Evolutionary conservation across 2,329 filamentous ascomycete genomes (phyloP).

Genomic region (Fusarium sp.): DNA sequence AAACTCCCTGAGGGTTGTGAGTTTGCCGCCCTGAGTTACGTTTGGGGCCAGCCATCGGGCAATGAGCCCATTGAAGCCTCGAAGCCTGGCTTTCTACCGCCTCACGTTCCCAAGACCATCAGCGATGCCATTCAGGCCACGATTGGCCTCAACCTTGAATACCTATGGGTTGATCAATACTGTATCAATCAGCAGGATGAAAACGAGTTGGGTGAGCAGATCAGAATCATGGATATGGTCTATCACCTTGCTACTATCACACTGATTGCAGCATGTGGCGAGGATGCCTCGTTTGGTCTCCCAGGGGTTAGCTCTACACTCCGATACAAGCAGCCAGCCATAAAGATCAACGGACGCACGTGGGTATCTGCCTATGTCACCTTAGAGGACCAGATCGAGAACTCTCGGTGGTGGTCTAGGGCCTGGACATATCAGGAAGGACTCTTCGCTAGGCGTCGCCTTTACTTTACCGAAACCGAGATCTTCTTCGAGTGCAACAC

Average conservation of each 20-base stretch:
- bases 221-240: neutral
- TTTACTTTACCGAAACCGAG: neutral
- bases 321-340: neutral
- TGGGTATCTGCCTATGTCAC: neutral
- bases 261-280: neutral
- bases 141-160: neutral
- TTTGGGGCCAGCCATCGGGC: neutral
- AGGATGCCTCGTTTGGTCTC: neutral
- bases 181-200: neutral
- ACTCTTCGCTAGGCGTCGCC: neutral
- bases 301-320: neutral
- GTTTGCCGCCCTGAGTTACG: neutral
- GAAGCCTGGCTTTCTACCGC: neutral
- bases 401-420: neutral
- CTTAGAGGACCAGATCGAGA: neutral
- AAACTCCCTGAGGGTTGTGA: neutral
- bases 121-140: neutral
- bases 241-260: neutral
- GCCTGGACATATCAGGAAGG: neutral
- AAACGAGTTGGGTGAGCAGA: neutral
- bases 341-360: neutral
- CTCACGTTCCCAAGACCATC: neutral
- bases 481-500: neutral
- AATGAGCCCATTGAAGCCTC: neutral
- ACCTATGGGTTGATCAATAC: neutral